These are phyloP conservation scores for Epichloe uncinata DNA, from an alignment of 2,329 filamentous ascomycete species.

Conservation along the genomic window DNA sequence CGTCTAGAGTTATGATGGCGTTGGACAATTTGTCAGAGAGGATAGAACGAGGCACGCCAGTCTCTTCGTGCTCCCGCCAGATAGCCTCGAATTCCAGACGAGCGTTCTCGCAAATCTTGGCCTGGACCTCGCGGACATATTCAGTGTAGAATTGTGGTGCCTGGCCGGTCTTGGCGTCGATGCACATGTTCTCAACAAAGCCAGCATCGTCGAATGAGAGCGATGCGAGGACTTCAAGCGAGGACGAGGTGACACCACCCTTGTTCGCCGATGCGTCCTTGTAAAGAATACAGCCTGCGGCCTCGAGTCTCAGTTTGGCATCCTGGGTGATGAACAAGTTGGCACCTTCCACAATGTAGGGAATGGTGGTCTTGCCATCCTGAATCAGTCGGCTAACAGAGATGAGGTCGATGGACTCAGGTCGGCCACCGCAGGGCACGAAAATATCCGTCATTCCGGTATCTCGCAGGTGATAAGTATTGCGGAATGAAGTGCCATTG, in stretches of 20 bases:
- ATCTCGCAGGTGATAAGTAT: constrained; percentile 85
- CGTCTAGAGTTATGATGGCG: constrained; percentile 91
- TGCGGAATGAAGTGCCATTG: constrained; percentile 93
- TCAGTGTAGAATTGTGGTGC: constrained; percentile 82
- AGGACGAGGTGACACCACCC: constrained; percentile 94
- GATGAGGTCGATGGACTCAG: constrained; percentile 89
- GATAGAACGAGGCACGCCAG: constrained; percentile 66
- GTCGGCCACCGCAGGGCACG: constrained; percentile 90
- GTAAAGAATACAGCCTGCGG: constrained; percentile 88
- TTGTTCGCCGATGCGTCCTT: constrained; percentile 99
- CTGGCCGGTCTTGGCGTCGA: constrained; percentile 50
- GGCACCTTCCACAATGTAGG: constrained; percentile 94
- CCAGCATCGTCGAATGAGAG: constrained; percentile 83
- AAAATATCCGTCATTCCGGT: constrained; percentile 72
- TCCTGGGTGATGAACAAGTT: constrained; percentile 99
- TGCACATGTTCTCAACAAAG: constrained; percentile 91
- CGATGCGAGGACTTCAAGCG: constrained; percentile 86
- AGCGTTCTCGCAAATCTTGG: constrained; percentile 82
- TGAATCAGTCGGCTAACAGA: constrained; percentile 79
- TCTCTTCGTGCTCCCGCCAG: constrained; percentile 85
- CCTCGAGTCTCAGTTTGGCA: constrained; percentile 86
- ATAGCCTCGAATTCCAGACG: constrained; percentile 94
- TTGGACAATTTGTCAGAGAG: constrained; percentile 81
- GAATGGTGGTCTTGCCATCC: constrained; percentile 74
- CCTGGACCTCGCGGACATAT: constrained; percentile 86